These are phyloP conservation scores for Beta corolliflora DNA, from an alignment of 179 eudicot species.

Conservation along the genomic window DNA sequence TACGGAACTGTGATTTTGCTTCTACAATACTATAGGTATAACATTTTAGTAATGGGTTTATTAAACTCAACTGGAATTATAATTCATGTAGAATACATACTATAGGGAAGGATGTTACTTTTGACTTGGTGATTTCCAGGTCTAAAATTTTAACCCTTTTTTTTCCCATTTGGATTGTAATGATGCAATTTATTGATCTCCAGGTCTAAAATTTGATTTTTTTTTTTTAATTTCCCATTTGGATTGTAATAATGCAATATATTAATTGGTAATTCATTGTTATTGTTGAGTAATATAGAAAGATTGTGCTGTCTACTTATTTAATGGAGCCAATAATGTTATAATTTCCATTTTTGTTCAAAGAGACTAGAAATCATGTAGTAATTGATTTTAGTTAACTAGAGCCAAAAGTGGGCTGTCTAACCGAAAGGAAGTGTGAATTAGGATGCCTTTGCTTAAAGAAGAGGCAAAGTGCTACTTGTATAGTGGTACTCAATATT, in stretches of 20 bases:
- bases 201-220: constrained; percentile 10
- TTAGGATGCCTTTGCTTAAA: constrained; percentile 23
- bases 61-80: constrained; percentile 16
- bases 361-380: neutral
- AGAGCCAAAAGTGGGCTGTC: neutral
- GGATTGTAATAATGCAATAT: constrained; percentile 26
- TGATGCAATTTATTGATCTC: constrained; percentile 24
- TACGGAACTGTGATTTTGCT: constrained; percentile 59
- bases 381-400: neutral
- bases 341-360: neutral
- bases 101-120: constrained; percentile 23
- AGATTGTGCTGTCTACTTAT: constrained; percentile 2
- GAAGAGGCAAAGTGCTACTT: constrained; percentile 12
- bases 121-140: constrained; percentile 1
- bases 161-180: constrained; percentile 19
- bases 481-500: too few species aligned
- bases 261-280: constrained; percentile 12
- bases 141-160: constrained; percentile 5
- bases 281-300: constrained; percentile 6
- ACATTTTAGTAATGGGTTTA: constrained; percentile 4
- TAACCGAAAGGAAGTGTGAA: neutral
- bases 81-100: constrained; percentile 13
- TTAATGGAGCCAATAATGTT: neutral
- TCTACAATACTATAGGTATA: neutral
- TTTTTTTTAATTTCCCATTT: neutral